Evolutionary conservation across 371 early-diverging fungal genomes (phyloP).

Genomic region (Batkoa obscura): DNA sequence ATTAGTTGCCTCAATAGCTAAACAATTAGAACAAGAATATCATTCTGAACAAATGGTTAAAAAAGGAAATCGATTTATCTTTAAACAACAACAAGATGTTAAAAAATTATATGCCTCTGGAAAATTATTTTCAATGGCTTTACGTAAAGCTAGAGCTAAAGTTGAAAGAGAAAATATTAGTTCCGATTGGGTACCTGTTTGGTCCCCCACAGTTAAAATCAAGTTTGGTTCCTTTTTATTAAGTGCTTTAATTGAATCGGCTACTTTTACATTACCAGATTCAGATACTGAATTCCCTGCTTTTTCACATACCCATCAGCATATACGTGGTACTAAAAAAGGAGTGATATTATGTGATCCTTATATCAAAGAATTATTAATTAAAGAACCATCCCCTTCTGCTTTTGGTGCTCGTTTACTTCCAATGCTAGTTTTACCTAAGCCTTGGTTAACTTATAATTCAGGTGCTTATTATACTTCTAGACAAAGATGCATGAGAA

Average conservation of each 20-base stretch:
- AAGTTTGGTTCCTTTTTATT: slow-evolving; percentile 57
- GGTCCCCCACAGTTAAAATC: slow-evolving; percentile 39
- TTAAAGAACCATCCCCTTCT: slow-evolving; percentile 34
- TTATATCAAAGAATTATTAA: slow-evolving; percentile 44
- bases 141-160: slow-evolving; percentile 45
- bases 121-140: slow-evolving; percentile 54
- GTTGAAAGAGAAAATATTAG: slow-evolving; percentile 21
- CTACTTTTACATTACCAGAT: slow-evolving; percentile 4
- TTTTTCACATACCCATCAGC: slow-evolving; percentile 55
- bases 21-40: slow-evolving; percentile 65
- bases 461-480: slow-evolving; percentile 75
- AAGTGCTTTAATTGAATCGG: slow-evolving; percentile 12
- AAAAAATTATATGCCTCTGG: slow-evolving; percentile 43
- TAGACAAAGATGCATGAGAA: slow-evolving; percentile 34
- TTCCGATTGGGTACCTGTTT: slow-evolving; percentile 36
- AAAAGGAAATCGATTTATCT: slow-evolving; percentile 31
- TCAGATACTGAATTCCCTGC: slow-evolving; percentile 45
- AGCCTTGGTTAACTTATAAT: slow-evolving; percentile 80
- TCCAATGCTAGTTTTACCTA: slow-evolving; percentile 90
- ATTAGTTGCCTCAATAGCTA: slow-evolving; percentile 48
- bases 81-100: slow-evolving; percentile 16
- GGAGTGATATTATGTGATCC: slow-evolving; percentile 60
- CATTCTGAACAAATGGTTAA: slow-evolving; percentile 53
- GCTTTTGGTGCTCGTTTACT: slow-evolving; percentile 56
- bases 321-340: slow-evolving; percentile 34